These are phyloP conservation scores for Phialophora verrucosa DNA, from an alignment of 2,329 filamentous ascomycete species.

Conservation along the genomic window DNA sequence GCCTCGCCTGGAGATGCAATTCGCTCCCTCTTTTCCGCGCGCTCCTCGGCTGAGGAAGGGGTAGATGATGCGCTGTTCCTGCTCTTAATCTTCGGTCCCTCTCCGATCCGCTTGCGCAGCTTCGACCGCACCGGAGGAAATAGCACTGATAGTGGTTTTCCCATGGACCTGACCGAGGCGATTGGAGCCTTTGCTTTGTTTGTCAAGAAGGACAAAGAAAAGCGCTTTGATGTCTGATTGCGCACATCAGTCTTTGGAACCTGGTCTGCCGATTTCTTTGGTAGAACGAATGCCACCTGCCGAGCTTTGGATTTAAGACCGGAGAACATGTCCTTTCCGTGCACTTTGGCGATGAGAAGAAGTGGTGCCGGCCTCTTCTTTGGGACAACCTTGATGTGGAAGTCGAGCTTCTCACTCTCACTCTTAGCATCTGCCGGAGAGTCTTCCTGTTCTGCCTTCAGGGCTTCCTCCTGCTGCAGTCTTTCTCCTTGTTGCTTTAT, in stretches of 20 bases:
- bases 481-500: slow-evolving; percentile 20
- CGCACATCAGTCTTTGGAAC: background rate
- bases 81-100: slow-evolving; percentile 7
- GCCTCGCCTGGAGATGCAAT: too few relatives aligned
- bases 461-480: slow-evolving; percentile 3
- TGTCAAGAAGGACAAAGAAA: background rate
- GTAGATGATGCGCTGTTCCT: background rate
- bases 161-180: background rate
- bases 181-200: background rate
- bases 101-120: background rate
- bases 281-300: background rate
- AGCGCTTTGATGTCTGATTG: background rate
- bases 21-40: background rate
- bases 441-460: slow-evolving; percentile 2
- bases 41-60: background rate
- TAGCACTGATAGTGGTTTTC: slow-evolving; percentile 2
- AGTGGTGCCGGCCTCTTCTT: slow-evolving; percentile 13
- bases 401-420: slow-evolving; percentile 49
- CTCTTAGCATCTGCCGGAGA: background rate
- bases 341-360: background rate
- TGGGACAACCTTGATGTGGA: slow-evolving; percentile 34
- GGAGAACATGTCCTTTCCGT: slow-evolving; percentile 11
- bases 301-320: slow-evolving; percentile 1
- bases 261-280: background rate
- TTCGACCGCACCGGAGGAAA: slow-evolving; percentile 12